These are phyloP conservation scores for Anthoceros angustus DNA, from an alignment of 225 moss, liverwort and hornwort species.

Conservation along the genomic window DNA sequence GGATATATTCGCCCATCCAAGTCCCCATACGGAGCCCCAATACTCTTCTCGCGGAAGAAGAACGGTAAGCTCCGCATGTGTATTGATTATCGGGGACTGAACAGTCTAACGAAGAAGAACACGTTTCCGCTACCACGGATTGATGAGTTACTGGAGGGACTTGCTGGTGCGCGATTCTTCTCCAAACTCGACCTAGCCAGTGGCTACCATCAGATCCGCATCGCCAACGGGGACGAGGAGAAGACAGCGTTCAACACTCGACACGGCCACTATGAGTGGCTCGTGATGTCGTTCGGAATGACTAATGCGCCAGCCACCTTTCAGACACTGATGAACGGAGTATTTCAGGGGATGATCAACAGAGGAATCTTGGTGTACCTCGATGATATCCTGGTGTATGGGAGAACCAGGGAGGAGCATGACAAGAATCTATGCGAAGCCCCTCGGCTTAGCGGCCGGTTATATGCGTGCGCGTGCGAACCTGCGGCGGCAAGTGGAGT, in stretches of 20 bases:
- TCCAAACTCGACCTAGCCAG: slow-evolving; percentile 5
- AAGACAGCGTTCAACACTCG: slow-evolving; percentile 1
- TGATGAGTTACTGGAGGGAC: background rate
- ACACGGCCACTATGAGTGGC: slow-evolving; percentile 4
- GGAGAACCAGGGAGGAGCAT: background rate
- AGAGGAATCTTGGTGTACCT: background rate
- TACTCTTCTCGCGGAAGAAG: background rate
- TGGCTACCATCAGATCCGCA: slow-evolving; percentile 9
- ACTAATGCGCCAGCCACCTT: slow-evolving; percentile 8
- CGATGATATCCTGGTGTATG: slow-evolving; percentile 7
- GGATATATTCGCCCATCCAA: background rate
- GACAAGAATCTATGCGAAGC: background rate
- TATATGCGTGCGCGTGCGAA: background rate
- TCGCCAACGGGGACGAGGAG: background rate
- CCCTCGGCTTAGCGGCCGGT: background rate
- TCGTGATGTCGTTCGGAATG: slow-evolving; percentile 8
- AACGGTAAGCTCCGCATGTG: background rate
- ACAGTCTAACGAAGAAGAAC: background rate
- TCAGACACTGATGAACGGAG: background rate
- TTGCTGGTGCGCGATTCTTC: slow-evolving; percentile 3
- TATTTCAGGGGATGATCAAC: background rate
- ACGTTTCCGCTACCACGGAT: background rate
- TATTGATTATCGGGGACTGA: background rate
- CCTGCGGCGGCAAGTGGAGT: background rate
- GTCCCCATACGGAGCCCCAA: background rate